Base-by-base conservation (phyloP, 495 filamentous ascomycete species). In the Aspergillus heteromorphus region DNA sequence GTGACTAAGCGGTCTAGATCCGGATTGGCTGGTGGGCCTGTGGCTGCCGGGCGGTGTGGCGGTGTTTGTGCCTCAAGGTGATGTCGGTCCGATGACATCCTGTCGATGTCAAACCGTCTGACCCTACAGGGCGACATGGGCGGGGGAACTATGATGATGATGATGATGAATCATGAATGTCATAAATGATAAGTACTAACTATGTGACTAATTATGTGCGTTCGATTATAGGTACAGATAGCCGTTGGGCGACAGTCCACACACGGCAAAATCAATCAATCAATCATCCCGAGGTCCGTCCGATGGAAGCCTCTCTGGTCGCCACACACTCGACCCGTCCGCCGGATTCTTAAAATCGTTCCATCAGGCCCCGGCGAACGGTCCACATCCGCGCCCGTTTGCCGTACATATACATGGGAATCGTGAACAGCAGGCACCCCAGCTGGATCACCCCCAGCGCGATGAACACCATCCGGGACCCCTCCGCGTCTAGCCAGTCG, bases 321-420 rank as follows among this genome's bases (percentile, higher is more conserved):
- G 41, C 18, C 2, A n/a, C n/a, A n/a, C 8, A 27, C 4, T 8
- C 7, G 41, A 17, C 18, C 21, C 14, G 11, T 19, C 40, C 6
- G 45, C 13, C 21, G n/a, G 34, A 1, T 40, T 31, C 30, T 21
- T 21, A 93, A 53, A 92, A 92, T 57, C 82, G 87, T 75, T 95
- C 91, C 90, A 96, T 92, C 52, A 95, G 71, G 56, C 87, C 89
- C 79, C 81, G 88, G 45, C 91, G 76, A 23, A 91, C 89, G 0
- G 93, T 97, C 92, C 92, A 96, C 91, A 96, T 95, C n/a, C 93
- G 79, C 29, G 88, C 83, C 45, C 92, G 78, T 77, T 98, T 97
- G 41, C 93, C 93, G 58, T 85, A 97, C 29, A 98, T 89, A 65
- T 96, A 98, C 87, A 98, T 89, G 2, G 93, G 93, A 48, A 96